Evolutionary conservation across 2,329 filamentous ascomycete species (phyloP).

Genomic region (Fragosphaeria purpurea): DNA sequence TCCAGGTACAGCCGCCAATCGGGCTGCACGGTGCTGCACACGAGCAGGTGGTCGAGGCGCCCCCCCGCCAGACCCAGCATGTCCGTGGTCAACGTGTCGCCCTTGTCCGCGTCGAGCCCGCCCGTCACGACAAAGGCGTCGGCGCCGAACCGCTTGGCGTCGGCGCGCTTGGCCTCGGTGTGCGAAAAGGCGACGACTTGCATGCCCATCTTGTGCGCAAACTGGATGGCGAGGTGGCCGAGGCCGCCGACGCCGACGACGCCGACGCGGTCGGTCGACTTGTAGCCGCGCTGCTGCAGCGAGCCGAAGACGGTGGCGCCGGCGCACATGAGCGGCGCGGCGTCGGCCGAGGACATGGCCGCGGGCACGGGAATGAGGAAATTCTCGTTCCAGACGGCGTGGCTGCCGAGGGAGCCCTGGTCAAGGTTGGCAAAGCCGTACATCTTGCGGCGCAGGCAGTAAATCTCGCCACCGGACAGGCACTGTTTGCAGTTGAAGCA

Average conservation of each 20-base stretch:
- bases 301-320: conserved; percentile 31
- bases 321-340: conserved; percentile 31
- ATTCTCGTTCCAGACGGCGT: conserved; percentile 25
- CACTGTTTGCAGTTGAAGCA: conserved; percentile 37
- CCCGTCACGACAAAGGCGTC: conserved; percentile 18
- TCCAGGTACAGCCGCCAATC: conserved; percentile 6
- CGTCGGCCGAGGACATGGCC: conserved; percentile 20
- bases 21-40: conserved; percentile 3
- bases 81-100: conserved; percentile 38
- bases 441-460: conserved; percentile 29
- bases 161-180: conserved; percentile 7
- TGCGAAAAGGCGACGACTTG: conserved; percentile 9
- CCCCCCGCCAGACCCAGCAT: conserved; percentile 28
- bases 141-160: conserved; percentile 9
- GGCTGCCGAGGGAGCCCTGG: conserved; percentile 34
- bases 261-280: conserved; percentile 21
- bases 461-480: conserved; percentile 31
- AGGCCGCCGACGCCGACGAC: conserved; percentile 43
- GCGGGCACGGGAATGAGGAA: conserved; percentile 25
- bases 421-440: conserved; percentile 33
- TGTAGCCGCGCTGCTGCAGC: conserved; percentile 17
- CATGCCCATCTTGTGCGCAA: conserved; percentile 30
- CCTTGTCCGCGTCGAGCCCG: conserved; percentile 43
- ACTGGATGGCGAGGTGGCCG: conserved; percentile 54
- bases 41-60: conserved; percentile 31